Conservation (phyloP, 2,329 filamentous ascomycete species). For the Zymoseptoria brevis region DNA sequence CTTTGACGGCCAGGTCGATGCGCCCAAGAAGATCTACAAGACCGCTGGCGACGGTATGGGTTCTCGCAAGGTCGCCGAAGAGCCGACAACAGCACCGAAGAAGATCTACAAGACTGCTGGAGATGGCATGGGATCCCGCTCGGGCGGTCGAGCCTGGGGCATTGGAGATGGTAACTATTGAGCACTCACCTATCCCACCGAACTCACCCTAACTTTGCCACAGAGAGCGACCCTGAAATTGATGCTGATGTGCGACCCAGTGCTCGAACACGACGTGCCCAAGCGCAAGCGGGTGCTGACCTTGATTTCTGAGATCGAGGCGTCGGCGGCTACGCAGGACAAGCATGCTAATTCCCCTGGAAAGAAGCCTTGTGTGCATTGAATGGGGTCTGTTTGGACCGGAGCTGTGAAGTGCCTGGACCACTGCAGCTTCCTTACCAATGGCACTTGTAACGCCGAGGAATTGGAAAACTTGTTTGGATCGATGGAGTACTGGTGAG, state of each 20-base stretch:
- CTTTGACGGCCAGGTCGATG: constrained; percentile 7
- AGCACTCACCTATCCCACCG: not conserved
- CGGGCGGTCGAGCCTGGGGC: constrained; percentile 43
- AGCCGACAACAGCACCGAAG: constrained; percentile 11
- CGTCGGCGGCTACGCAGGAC: not conserved
- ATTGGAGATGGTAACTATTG: constrained; percentile 39
- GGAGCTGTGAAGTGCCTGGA: no score
- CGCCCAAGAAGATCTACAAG: constrained; percentile 29
- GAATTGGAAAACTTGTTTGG: no score
- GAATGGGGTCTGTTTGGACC: no score
- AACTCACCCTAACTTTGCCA: not conserved
- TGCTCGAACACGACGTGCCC: constrained; percentile 16
- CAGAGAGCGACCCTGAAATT: constrained; percentile 37
- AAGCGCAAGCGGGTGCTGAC: constrained; percentile 19
- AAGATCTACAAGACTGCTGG: constrained; percentile 33
- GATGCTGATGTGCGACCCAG: constrained; percentile 21
- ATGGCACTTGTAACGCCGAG: no score
- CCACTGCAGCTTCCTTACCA: no score
- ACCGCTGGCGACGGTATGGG: constrained; percentile 52
- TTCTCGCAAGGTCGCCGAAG: constrained; percentile 8
- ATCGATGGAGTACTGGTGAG: no score
- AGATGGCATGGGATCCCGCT: constrained; percentile 50
- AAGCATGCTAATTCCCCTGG: no score
- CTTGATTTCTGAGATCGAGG: constrained; percentile 13
- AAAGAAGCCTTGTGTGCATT: no score